Percentiles rank a stretch among this genome's conserved stretches.
Evolutionary conservation across 768 basidiomycete species (phyloP).

Genomic region (Tulasnella sp.): DNA sequence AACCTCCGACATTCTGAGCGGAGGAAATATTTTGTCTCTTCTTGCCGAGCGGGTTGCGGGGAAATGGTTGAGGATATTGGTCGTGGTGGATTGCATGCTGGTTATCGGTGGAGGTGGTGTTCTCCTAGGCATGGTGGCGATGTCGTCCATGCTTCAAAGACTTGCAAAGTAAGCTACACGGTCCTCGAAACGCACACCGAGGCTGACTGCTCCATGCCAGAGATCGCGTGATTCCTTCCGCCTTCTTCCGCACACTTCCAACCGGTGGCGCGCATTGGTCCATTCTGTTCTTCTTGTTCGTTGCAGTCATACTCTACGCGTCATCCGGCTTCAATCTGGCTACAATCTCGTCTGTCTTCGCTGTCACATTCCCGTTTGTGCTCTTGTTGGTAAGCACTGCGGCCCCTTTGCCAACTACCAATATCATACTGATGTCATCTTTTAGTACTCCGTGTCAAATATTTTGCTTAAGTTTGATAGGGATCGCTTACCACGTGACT

Average conservation of each 20-base stretch:
- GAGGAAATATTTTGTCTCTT: constrained; percentile 66
- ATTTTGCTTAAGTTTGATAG: constrained; percentile 68
- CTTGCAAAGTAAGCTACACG: constrained; percentile 47
- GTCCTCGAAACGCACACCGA: constrained; percentile 7
- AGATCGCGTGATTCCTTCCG: constrained; percentile 62
- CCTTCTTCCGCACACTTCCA: constrained; percentile 56
- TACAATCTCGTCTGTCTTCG: constrained; percentile 52
- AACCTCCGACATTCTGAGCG: constrained; percentile 51
- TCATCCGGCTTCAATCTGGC: constrained; percentile 57
- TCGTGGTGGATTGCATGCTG: constrained; percentile 69
- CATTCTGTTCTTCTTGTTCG: constrained; percentile 54
- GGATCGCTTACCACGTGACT: constrained; percentile 55
- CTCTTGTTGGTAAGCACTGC: constrained; percentile 21
- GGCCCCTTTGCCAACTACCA: background rate
- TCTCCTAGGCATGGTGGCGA: constrained; percentile 56
- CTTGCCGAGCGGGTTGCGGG: constrained; percentile 64
- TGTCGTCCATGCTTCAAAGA: constrained; percentile 56
- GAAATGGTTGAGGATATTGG: constrained; percentile 62
- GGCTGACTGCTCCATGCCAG: constrained; percentile 31
- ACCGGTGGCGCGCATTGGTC: constrained; percentile 60
- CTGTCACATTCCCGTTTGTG: constrained; percentile 34
- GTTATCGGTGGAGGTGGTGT: constrained; percentile 70
- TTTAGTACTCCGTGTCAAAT: constrained; percentile 63
- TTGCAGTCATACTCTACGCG: constrained; percentile 61
- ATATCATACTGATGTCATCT: constrained; percentile 53